Base-by-base conservation (phyloP, 495 filamentous ascomycete genomes). In the Neurospora pannonica region DNA sequence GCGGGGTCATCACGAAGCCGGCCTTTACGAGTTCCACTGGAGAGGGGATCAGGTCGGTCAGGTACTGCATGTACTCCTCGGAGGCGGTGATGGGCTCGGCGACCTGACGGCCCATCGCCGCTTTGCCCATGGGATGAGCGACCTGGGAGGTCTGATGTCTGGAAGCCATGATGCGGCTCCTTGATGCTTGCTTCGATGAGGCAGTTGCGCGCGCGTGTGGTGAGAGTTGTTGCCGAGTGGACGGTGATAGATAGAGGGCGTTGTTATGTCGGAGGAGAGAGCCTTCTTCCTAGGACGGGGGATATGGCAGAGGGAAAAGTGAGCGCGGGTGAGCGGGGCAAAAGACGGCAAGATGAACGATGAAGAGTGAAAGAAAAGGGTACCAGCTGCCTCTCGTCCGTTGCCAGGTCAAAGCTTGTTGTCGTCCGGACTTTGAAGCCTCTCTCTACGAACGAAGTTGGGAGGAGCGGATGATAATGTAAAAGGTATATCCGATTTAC, bases 61-160 rank as follows among this genome's bases (percentile, higher is more conserved):
- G n/a, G 2, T 75, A 70, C 71, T 8, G 2, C 42, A 76, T 38
- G 36, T 73, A 71, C 15, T 43, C 54, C 5, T 67, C 28, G 1
- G 54, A 67, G 28, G 15, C 54, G 15, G 5, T 3, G 54, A 67
- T 67, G 15, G 54, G 54, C 2, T 67, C 28, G 0, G 54, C 28
- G 54, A 67, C 54, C 2, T 67, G 54, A 19, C 54, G 54, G 54
- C 54, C 28, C 7, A 17, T 3, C 1, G 54, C 54, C 15, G 54
- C 28, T 31, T 31, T 36, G 28, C 54, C 54, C 54, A 67, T 67
- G 54, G 24, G 28, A 1, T 67, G 54, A 9, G 54, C 0, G 0
- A 67, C 5, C 0, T 67, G 54, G 28, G 54, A 19, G 54, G 0
- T 8, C 7, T 19, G 54, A 4, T 67, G 28, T 17, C 54, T 0